These are phyloP conservation scores for Larix sibirica DNA, from an alignment of 83 land plant genomes.

Conservation along the genomic window DNA sequence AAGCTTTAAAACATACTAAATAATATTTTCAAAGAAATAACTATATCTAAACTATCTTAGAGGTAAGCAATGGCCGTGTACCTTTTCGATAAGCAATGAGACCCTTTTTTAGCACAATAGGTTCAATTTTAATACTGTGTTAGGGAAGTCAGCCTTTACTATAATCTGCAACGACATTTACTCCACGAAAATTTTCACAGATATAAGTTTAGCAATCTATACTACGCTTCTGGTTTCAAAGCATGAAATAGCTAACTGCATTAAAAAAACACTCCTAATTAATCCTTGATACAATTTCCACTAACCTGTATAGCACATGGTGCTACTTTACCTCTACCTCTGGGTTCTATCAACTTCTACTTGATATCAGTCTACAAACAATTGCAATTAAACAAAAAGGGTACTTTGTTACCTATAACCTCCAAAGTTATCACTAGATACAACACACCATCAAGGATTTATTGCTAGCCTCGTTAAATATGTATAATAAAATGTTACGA, in stretches of 20 bases:
- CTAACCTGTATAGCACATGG: not conserved
- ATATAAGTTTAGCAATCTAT: not conserved
- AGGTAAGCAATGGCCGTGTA: constrained; percentile 12
- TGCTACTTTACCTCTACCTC: not conserved
- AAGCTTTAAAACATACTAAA: not conserved
- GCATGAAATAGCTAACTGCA: not conserved
- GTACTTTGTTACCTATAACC: not conserved
- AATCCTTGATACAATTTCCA: not conserved
- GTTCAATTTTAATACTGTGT: constrained; percentile 7
- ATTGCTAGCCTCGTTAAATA: not conserved
- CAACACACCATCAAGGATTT: not conserved
- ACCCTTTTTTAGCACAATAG: not conserved
- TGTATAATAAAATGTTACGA: not conserved
- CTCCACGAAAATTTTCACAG: not conserved
- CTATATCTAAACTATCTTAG: not conserved
- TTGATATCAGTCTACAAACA: not conserved
- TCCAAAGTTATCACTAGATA: not conserved
- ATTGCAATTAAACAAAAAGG: not conserved
- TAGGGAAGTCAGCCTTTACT: constrained; percentile 14
- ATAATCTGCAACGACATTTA: constrained; percentile 7
- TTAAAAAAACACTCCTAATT: not conserved
- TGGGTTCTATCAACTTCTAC: too few relatives aligned
- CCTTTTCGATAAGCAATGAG: constrained; percentile 8
- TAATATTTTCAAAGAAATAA: not conserved
- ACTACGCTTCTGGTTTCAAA: not conserved